Base-by-base conservation (phyloP, 2,329 filamentous ascomycete genomes). In the Trichoderma endophyticum region DNA sequence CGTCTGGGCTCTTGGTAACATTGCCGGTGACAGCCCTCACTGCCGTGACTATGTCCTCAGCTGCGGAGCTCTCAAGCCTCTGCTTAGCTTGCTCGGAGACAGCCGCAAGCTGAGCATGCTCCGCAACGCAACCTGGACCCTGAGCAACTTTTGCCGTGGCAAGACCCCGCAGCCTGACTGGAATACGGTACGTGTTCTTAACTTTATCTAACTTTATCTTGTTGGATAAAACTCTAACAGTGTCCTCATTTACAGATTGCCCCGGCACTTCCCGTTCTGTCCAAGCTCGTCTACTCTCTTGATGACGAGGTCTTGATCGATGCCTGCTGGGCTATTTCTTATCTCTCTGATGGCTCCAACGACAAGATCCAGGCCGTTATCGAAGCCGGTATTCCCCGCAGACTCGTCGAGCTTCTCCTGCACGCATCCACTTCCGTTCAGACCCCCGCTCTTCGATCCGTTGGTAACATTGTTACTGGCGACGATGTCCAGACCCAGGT, bases 351-450 rank as follows among this genome's bases (percentile, higher is more conserved):
- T 82, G 96, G 96, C 57, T 93, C 95, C 78, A 99, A 99, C 82
- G 96, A 99, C 80, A 99, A 99, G 87, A 99, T 99, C 75, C 96
- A 99, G 84, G 95, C 96, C 61, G 96, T 99, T 71, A 98, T 99
- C 78, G 96, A 99, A 85, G 96, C 95, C 59, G 95, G 96, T 76
- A 99, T 99, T 75, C 96, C 96, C 74, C 95, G 96, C 75, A 92
- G 96, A 74, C 90, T 99, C 8, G 96, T 99, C 5, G 96, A 99
- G 87, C 89, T 99, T 71, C 89, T 99, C 75, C 98, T 98, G 92
- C 96, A 99, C 81, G 94, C 95, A 51, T 98, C 96, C 24, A 99
- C 96, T 73, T 98, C 96, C 0, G 96, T 99, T 71, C 96, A 99
- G 86, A 99, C 96, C 3, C 96, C 96, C 59, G 96, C 96, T 62